A percentile compares a stretch with the other conserved stretches of the same genome.
Evolutionary conservation across 2,329 filamentous ascomycete species (phyloP).

Genomic region (Aspergillus sp.): DNA sequence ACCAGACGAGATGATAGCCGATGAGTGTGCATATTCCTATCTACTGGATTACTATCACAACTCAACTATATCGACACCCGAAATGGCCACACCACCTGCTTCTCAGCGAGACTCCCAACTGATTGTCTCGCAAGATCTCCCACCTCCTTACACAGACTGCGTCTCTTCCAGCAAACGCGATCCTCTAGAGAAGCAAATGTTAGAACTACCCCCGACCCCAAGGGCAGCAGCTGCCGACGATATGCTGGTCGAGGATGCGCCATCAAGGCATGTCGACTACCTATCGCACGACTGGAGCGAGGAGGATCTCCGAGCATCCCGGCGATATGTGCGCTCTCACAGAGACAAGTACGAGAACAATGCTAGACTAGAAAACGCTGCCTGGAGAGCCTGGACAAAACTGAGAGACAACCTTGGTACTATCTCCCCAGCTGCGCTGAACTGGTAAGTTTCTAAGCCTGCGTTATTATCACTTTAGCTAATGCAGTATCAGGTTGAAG

Average conservation of each 20-base stretch:
- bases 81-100: conserved; percentile 27
- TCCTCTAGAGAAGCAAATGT: conserved; percentile 33
- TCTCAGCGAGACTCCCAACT: conserved; percentile 38
- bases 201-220: conserved; percentile 57
- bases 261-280: conserved; percentile 91
- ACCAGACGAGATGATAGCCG: conserved; percentile 18
- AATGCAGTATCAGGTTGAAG: conserved; percentile 68
- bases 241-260: conserved; percentile 69
- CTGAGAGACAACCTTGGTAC: conserved; percentile 83
- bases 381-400: conserved; percentile 96
- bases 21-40: conserved; percentile 29
- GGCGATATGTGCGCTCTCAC: conserved; percentile 86
- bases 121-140: conserved; percentile 27
- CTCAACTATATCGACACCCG: conserved; percentile 22
- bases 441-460: conserved; percentile 66
- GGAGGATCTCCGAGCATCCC: conserved; percentile 96
- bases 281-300: conserved; percentile 93
- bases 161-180: conserved; percentile 35
- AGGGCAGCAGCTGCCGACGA: conserved; percentile 72
- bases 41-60: conserved; percentile 22
- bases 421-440: conserved; percentile 84
- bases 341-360: conserved; percentile 77
- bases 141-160: conserved; percentile 38
- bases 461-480: background rate
- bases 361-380: conserved; percentile 86